These are phyloP conservation scores for Rhynchosporium agropyri DNA, from an alignment of 2,329 filamentous ascomycete species.

Conservation along the genomic window DNA sequence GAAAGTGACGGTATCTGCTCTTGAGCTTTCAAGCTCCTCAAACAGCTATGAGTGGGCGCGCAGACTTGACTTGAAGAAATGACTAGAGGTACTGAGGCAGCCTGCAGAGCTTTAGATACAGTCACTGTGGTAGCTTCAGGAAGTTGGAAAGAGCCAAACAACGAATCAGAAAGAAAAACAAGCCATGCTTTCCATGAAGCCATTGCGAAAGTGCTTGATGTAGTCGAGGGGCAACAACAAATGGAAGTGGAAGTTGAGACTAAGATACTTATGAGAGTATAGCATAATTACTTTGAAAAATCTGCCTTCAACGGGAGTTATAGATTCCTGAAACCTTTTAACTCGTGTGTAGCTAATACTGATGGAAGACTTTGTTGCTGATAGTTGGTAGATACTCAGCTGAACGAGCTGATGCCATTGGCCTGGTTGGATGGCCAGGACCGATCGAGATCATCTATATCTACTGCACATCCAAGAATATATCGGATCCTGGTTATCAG, in stretches of 20 bases:
- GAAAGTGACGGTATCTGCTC: conserved; percentile 46
- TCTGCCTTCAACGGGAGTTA: not conserved
- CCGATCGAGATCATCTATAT: conserved; percentile 1
- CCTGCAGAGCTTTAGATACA: conserved; percentile 14
- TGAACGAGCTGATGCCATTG: conserved; percentile 12
- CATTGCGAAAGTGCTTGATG: conserved; percentile 26
- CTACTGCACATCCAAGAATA: conserved; percentile 11
- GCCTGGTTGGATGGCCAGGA: not conserved
- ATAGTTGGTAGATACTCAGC: conserved; percentile 12
- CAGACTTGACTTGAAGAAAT: conserved; percentile 30
- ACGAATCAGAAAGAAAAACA: conserved; percentile 17
- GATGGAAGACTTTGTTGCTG: conserved; percentile 3
- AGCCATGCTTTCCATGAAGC: conserved; percentile 26
- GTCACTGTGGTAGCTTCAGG: conserved; percentile 23
- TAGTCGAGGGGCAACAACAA: conserved; percentile 3
- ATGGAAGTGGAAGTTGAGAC: conserved; percentile 4
- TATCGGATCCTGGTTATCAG: not conserved
- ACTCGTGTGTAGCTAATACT: conserved; percentile 8
- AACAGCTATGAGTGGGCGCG: conserved; percentile 41
- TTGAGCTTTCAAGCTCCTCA: conserved; percentile 45
- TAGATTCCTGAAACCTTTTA: conserved; percentile 15
- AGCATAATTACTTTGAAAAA: not conserved
- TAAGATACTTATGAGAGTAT: not conserved
- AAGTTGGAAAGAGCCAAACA: conserved; percentile 12
- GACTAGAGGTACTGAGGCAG: conserved; percentile 27